Percentiles rank a stretch among this genome's conserved stretches.
These are phyloP conservation scores for Fomes fomentarius DNA, from an alignment of 1,284 basidiomycete species.

Conservation along the genomic window DNA sequence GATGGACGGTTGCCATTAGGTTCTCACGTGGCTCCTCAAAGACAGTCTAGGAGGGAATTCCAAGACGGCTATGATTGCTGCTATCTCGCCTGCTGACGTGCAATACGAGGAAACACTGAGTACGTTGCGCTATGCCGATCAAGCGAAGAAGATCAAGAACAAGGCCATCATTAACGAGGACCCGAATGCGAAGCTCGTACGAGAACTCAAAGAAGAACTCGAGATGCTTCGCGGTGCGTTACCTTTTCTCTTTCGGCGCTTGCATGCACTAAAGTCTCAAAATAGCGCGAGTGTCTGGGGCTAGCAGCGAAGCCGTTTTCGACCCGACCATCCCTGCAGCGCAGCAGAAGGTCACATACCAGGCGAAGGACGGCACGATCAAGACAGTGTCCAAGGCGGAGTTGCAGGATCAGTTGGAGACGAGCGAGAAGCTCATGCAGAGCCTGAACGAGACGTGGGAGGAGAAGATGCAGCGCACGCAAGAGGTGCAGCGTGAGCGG, in stretches of 20 bases:
- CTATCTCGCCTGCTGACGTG: constrained; percentile 93
- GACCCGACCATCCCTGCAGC: constrained; percentile 91
- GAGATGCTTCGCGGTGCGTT: constrained; percentile 80
- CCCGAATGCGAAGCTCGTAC: constrained; percentile 97
- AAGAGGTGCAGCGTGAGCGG: constrained; percentile 94
- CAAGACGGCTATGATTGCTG: constrained; percentile 97
- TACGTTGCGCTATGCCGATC: constrained; percentile 95
- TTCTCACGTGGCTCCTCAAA: constrained; percentile 97
- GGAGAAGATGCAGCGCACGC: constrained; percentile 90
- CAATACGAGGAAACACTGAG: constrained; percentile 94
- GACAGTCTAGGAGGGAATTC: constrained; percentile 96
- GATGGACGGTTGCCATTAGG: constrained; percentile 45
- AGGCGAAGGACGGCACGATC: constrained; percentile 91
- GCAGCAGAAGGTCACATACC: constrained; percentile 94
- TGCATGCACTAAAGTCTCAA: constrained; percentile 19
- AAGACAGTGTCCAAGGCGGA: constrained; percentile 97
- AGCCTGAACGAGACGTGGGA: constrained; percentile 98
- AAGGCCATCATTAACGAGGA: constrained; percentile 99
- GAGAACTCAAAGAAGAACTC: constrained; percentile 97
- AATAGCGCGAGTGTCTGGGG: constrained; percentile 72
- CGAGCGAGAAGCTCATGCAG: constrained; percentile 97
- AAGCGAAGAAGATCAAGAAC: constrained; percentile 99
- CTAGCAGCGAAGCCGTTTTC: constrained; percentile 74
- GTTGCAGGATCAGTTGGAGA: constrained; percentile 95
- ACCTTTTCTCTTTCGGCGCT: too few species aligned